Evolutionary conservation across 768 basidiomycete genomes (phyloP).

Genomic region (Goffeauzyma gilvescens): DNA sequence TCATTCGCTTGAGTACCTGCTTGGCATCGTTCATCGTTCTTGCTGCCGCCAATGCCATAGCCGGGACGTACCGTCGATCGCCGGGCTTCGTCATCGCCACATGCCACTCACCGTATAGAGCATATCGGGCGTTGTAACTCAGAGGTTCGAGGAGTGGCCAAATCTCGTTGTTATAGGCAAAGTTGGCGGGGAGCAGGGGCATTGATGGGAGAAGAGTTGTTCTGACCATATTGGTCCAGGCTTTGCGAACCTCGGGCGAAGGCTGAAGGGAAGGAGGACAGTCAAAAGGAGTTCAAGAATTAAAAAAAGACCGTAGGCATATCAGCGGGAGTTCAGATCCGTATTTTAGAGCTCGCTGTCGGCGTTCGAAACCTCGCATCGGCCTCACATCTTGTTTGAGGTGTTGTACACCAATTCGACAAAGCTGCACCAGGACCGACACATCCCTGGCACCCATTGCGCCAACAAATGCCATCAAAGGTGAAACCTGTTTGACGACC

Average conservation of each 20-base stretch:
- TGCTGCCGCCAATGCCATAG: constrained; percentile 33
- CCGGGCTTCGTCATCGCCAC: constrained; percentile 46
- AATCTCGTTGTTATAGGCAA: constrained; percentile 73
- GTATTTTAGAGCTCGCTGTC: no score
- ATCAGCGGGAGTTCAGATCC: no score
- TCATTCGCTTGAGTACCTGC: constrained; percentile 67
- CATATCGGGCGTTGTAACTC: constrained; percentile 64
- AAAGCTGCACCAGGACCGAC: constrained; percentile 55
- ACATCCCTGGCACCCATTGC: constrained; percentile 63
- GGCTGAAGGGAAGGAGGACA: constrained; percentile 12
- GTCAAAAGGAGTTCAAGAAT: no score
- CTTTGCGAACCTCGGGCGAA: constrained; percentile 17
- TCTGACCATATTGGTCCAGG: constrained; percentile 65
- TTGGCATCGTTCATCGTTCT: constrained; percentile 78
- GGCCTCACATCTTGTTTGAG: constrained; percentile 8
- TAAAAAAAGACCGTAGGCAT: no score
- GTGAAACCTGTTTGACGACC: constrained; percentile 54
- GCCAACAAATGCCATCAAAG: constrained; percentile 60
- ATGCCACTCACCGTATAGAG: constrained; percentile 91
- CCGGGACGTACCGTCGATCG: constrained; percentile 35
- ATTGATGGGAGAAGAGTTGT: constrained; percentile 68
- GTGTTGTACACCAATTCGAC: constrained; percentile 48
- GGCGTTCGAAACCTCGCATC: no score
- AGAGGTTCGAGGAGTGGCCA: constrained; percentile 75
- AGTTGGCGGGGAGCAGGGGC: constrained; percentile 64